Base-by-base conservation (phyloP, 768 basidiomycete genomes). In the Mycena alexandri region DNA sequence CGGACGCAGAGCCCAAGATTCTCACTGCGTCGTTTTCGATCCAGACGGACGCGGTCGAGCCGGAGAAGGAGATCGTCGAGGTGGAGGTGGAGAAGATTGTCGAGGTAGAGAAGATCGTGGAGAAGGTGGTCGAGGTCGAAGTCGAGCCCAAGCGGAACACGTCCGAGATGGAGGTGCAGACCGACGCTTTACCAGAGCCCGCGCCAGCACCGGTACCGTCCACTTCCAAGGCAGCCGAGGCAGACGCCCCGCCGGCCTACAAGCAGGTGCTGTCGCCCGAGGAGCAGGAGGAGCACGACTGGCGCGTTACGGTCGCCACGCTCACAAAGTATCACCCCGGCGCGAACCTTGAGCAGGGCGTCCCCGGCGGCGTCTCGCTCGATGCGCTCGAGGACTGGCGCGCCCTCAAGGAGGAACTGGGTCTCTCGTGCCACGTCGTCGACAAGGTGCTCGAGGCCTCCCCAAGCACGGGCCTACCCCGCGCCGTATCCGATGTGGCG, bases 301-400 rank as follows among this genome's bases (percentile, higher is more conserved):
- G 84, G 76, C 83, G 82, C 62, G 79, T 87, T 33, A 86, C 87
- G 4, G 80, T 84, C 21, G 90, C 89, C 57, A 82, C 85, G 2
- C 82, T 94, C 58, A 88, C 84, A 74, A 88, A 90, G 64, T 93
- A 90, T 87, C 93, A 95, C 74, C 82, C 82, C 3, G 91, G 91
- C 38, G 83, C 85, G 19, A 81, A 83, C 47, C 73, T 85, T 12
- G 77, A 84, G 58, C 78, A 80, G 51, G 75, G 80, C 19, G 73
- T 83, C 19, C 77, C 83, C 6, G 85, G 85, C 4, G 90, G 89
- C 13, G 79, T 95, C 29, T 89, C 92, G 5, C 84, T 87, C 58
- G 92, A 93, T 41, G 81, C 87, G 2, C 76, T 85, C 24, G 91
- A 90, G 69, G 93, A 93, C 69, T 95, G 93, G 94, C 88, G 87